Evolutionary conservation across 2,329 filamentous ascomycete species (phyloP), one percentile per base, ranked within the genome.

Genomic region (Fusarium pilosicola): DNA sequence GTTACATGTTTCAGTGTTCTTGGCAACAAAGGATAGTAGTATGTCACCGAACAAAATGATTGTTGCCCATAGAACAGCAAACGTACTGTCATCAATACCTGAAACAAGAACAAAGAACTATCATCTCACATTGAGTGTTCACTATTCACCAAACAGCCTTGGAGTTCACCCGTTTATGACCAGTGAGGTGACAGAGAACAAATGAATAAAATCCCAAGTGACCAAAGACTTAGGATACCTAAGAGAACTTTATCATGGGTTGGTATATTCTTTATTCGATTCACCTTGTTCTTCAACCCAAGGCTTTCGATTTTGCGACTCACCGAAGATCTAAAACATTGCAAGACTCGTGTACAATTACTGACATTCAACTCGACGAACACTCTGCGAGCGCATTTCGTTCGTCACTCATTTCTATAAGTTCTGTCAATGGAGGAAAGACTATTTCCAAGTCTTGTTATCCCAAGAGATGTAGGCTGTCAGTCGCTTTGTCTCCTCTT

Each of bases 111-210:
- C 38, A 64, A 64, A 64, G 44, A 24, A 11, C 28, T 13, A 9
- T 3, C 1, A 6, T 32, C 7, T 7, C 1, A 3, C 1, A 13
- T 26, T 3, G 0, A n/a, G 3, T 5, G 13, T 34, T n/a, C 18
- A 20, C 3, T 10, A 9, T 26, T 34, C 2, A 14, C 2, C n/a
- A 24, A 8, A 12, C 7, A 2, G 13, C 2, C 30, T 20, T 51
- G 0, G 0, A 14, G 7, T 24, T 32, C 22, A 24, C 11, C 7
- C 0, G 22, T 24, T 32, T 3, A 22, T 30, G 26, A 15, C 13
- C 13, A 3, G 11, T 0, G 9, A 3, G 5, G 14, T 17, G 1
- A n/a, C 26, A 48, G 20, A 4, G 0, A 15, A 30, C 45, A 28
- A 5, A 10, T 28, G 17, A 4, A 28, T 8, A 28, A 28, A 28